Conservation (phyloP, 192 early-diverging fungal genomes). For the Diversispora epigaea region DNA sequence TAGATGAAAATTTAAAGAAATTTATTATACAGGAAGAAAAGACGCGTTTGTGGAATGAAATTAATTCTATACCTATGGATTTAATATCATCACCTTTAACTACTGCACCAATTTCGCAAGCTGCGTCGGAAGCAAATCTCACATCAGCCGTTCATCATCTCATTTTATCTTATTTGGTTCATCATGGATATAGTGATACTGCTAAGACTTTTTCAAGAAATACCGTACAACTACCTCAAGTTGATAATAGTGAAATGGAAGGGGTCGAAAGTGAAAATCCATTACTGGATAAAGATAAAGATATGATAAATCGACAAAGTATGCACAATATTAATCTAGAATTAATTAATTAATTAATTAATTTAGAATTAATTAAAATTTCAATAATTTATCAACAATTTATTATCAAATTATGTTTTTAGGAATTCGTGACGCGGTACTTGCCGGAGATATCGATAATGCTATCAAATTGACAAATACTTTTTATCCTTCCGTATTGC, state of each 20-base stretch:
- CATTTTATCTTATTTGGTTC: conserved; percentile 78
- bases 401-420: background rate
- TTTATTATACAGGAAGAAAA: conserved; percentile 42
- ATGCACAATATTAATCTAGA: background rate
- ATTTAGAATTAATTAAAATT: background rate
- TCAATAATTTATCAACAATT: background rate
- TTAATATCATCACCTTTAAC: conserved; percentile 23
- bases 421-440: conserved; percentile 54
- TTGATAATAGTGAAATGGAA: conserved; percentile 4
- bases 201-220: conserved; percentile 65
- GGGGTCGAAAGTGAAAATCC: conserved; percentile 25
- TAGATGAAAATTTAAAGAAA: background rate
- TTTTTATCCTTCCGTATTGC: conserved; percentile 68
- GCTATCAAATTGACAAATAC: conserved; percentile 68
- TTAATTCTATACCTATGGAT: conserved; percentile 36
- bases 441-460: conserved; percentile 71
- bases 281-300: conserved; percentile 7
- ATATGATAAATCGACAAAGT: conserved; percentile 32
- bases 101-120: background rate
- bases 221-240: background rate
- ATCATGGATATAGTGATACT: conserved; percentile 79
- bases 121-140: conserved; percentile 29
- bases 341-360: background rate
- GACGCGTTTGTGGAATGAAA: conserved; percentile 43
- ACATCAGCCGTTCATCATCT: conserved; percentile 54